phyloP scores from a whole-genome alignment of 192 early-diverging fungal genomes.

The Chytriomyces sp. region DNA sequence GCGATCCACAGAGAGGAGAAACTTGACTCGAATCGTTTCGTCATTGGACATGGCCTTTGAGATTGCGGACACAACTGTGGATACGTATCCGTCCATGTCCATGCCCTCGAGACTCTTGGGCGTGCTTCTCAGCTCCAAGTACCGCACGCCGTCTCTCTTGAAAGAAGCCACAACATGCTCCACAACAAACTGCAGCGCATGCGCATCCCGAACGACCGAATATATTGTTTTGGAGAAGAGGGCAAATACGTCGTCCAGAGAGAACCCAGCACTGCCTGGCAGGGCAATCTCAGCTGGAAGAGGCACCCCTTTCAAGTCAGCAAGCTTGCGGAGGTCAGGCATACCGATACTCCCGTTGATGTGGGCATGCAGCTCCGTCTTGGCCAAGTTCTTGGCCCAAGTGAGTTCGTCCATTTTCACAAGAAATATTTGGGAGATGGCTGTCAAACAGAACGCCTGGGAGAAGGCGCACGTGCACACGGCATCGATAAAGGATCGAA shows the following conservation, averaged over 20 bases:
- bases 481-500: neutral
- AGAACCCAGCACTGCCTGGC: conserved; percentile 3
- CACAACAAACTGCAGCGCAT: conserved; percentile 18
- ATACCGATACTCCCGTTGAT: conserved; percentile 16
- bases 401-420: no score
- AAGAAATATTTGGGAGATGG: no score
- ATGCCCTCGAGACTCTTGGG: conserved; percentile 1
- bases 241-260: conserved; percentile 7
- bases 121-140: conserved; percentile 28
- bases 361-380: conserved; percentile 31
- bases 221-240: conserved; percentile 19
- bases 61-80: conserved; percentile 4
- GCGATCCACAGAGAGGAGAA: conserved; percentile 30
- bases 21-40: neutral
- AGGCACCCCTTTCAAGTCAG: neutral
- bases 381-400: conserved; percentile 19
- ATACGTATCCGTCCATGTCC: conserved; percentile 11
- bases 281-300: neutral
- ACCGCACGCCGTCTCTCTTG: conserved; percentile 9
- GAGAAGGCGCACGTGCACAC: neutral
- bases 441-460: neutral
- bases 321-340: conserved; percentile 16
- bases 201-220: neutral
- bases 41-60: no score
- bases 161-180: conserved; percentile 5